phyloP scores from a whole-genome alignment of 805 yeast genomes.

The Metschnikowia cubensis region DNA sequence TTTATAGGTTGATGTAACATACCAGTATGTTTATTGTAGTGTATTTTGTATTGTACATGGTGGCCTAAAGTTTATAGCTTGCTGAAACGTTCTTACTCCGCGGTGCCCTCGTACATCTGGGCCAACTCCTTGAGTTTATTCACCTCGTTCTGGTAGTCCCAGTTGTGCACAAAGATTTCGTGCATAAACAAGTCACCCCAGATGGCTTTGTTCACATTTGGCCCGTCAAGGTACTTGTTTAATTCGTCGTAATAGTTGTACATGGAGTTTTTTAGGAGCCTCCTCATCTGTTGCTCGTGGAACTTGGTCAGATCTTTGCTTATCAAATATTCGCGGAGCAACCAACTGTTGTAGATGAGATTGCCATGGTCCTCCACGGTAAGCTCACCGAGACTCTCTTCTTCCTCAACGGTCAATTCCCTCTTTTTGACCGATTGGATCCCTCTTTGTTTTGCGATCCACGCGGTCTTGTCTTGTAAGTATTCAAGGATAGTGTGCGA shows the following conservation, averaged over 20 bases:
- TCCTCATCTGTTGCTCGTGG: constrained; percentile 27
- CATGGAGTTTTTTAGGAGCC: constrained; percentile 7
- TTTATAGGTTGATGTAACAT: too few species aligned
- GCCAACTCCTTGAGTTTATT: constrained; percentile 10
- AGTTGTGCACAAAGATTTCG: constrained; percentile 20
- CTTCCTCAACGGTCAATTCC: background rate
- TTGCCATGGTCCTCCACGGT: constrained; percentile 24
- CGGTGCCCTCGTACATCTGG: constrained; percentile 4
- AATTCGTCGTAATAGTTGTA: constrained; percentile 1
- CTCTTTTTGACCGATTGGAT: background rate
- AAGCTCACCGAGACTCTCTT: constrained; percentile 14
- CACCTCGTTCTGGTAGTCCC: constrained; percentile 22
- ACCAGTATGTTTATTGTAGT: background rate
- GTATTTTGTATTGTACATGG: background rate
- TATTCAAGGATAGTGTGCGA: constrained; percentile 26
- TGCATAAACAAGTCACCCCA: constrained; percentile 28
- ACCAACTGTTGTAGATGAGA: constrained; percentile 22
- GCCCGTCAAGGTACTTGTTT: constrained; percentile 8
- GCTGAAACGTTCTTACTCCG: background rate
- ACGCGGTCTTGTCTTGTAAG: constrained; percentile 19
- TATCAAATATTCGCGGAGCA: constrained; percentile 26
- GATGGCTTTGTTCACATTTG: constrained; percentile 17
- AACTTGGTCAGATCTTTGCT: constrained; percentile 23
- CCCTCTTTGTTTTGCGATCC: constrained; percentile 19
- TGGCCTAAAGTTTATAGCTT: background rate